Base-by-base conservation (phyloP, 2,329 filamentous ascomycete genomes). In the Aspergillus sp. region DNA sequence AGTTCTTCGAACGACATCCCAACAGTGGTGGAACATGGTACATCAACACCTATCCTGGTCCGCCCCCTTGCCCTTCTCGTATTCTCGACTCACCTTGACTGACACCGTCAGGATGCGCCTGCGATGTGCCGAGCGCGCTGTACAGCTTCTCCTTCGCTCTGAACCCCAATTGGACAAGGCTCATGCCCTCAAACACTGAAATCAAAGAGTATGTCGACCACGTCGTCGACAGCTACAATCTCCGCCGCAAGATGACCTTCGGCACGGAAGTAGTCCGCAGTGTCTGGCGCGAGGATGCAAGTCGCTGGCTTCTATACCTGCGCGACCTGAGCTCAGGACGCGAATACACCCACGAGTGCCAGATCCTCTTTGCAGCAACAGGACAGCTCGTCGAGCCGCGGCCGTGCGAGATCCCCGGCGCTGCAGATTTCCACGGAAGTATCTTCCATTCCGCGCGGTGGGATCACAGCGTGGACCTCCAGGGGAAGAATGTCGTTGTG, bases 1-100 rank as follows among this genome's bases (percentile, higher is more conserved):
- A 73, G 11, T 78, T 88, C 66, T 87, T 87, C 58, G 86, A 88
- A 39, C 74, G 81, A 22, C 74, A 84, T 59, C 65, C 74, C 7
- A 77, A 77, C 2, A 74, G 84, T 18, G 85, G 85, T 18, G 86
- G 85, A 11, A 87, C 85, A 2, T 88, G 86, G 86, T 78, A 79
- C 66, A 78, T 80, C 51, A 88, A 87, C 66, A 74, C 78, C 24
- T 88, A 89, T 69, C 85, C 82, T 34, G 81, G 68, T 67, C 3
- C 26, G 48, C 7, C 24, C 9, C 34, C 34, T 3, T 20, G 3
- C 5, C 8, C n/a, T n/a, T n/a, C n/a, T n/a, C n/a, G n/a, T n/a
- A n/a, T n/a, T n/a, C n/a, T n/a, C n/a, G n/a, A n/a, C n/a, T n/a
- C n/a, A n/a, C n/a, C n/a, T n/a, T n/a, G n/a, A n/a, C n/a, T n/a